Conservation (phyloP, 345 rosid genomes). For the Acer campestre region DNA sequence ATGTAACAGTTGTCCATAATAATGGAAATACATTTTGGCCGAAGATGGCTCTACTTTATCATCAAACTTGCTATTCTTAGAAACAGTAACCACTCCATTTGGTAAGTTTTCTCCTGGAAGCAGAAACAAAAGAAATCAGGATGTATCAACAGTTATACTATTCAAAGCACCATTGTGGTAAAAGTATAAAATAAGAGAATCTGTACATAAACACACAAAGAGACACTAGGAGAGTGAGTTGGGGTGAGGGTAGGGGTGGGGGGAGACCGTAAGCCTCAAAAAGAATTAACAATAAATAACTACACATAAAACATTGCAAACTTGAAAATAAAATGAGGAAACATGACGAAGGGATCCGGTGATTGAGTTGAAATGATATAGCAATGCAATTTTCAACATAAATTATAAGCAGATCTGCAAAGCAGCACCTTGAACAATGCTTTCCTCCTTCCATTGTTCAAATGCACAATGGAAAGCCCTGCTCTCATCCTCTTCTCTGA, state of each 20-base stretch:
- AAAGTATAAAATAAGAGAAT: constrained; percentile 6
- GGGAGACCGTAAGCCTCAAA: neutral
- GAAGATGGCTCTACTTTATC: constrained; percentile 87
- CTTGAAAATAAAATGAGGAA: neutral
- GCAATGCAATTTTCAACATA: constrained; percentile 6
- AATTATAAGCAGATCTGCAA: constrained; percentile 30
- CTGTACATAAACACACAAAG: neutral
- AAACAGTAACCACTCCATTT: constrained; percentile 55
- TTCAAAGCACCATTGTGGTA: neutral
- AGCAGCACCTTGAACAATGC: constrained; percentile 59
- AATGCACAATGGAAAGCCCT: constrained; percentile 73
- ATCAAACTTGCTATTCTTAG: constrained; percentile 79
- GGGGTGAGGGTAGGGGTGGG: neutral
- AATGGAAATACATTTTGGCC: constrained; percentile 98
- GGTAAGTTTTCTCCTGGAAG: constrained; percentile 46
- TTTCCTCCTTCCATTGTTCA: constrained; percentile 78
- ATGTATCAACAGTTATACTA: constrained; percentile 13
- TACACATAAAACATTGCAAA: neutral
- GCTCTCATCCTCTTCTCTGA: constrained; percentile 80
- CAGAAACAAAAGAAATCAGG: constrained; percentile 25
- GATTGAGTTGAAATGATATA: constrained; percentile 3
- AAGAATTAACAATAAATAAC: constrained; percentile 7
- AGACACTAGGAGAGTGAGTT: neutral
- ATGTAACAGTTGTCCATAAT: constrained; percentile 92
- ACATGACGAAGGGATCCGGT: constrained; percentile 5